Evolutionary conservation across 2,329 filamentous ascomycete species (phyloP).

Genomic region (Trichoderma guizhouense): DNA sequence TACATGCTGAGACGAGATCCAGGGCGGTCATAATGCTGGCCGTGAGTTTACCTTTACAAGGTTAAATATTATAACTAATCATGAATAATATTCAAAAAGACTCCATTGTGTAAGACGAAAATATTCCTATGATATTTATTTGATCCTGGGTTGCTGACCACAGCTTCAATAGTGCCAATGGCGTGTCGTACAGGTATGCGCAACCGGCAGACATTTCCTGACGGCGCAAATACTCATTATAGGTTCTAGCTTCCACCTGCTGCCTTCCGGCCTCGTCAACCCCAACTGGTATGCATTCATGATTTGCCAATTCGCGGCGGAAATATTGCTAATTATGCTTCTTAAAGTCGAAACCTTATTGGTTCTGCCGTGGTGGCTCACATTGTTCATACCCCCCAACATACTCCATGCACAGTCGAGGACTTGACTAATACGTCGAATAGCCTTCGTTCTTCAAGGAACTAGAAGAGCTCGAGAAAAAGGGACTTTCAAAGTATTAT

Average conservation of each 20-base stretch:
- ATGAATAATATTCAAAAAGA: constrained; percentile 2
- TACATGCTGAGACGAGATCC: constrained; percentile 20
- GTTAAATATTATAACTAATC: constrained; percentile 10
- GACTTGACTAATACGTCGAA: constrained; percentile 56
- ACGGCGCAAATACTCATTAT: constrained; percentile 19
- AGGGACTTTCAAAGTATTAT: constrained; percentile 15
- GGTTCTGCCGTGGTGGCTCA: constrained; percentile 38
- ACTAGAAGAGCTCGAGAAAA: constrained; percentile 38
- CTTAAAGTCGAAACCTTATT: constrained; percentile 56
- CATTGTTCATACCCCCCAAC: constrained; percentile 23
- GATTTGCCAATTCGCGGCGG: neutral
- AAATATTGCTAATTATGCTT: constrained; percentile 29
- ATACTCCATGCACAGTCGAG: constrained; percentile 49
- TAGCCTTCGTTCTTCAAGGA: constrained; percentile 44
- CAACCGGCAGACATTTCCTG: constrained; percentile 17
- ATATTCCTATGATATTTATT: constrained; percentile 16
- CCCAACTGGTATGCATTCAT: constrained; percentile 44
- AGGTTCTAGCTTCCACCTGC: constrained; percentile 54
- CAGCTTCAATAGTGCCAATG: constrained; percentile 25
- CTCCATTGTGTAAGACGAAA: constrained; percentile 23
- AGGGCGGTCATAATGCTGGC: constrained; percentile 33
- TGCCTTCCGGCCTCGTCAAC: constrained; percentile 69
- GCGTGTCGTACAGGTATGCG: constrained; percentile 36
- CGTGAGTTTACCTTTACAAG: neutral
- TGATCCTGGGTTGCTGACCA: neutral